Evolutionary conservation across 176 grass and related monocot species (phyloP).

Genomic region (Thalia dealbata): DNA sequence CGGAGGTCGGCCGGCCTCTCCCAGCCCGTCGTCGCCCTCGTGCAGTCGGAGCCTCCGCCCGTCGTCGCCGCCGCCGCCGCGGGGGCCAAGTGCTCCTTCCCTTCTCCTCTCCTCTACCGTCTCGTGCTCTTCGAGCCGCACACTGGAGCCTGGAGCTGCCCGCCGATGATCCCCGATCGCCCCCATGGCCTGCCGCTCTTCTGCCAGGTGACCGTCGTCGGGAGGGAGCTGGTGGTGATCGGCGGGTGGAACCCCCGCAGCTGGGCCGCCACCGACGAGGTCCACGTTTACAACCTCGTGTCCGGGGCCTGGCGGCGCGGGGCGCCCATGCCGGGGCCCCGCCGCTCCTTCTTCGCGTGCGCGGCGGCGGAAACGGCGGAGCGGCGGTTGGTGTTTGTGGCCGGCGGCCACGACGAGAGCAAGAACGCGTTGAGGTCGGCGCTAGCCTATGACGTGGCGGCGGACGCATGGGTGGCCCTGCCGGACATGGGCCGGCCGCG

Average conservation of each 20-base stretch:
- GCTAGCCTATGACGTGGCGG: conserved; percentile 47
- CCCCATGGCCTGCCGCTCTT: conserved; percentile 57
- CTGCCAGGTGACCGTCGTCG: conserved; percentile 56
- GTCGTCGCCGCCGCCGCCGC: background rate
- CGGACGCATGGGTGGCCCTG: conserved; percentile 42
- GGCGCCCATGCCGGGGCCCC: conserved; percentile 43
- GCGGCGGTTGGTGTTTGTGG: conserved; percentile 38
- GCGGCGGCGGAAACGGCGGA: conserved; percentile 25
- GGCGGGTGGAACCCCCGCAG: conserved; percentile 77
- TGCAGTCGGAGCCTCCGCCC: conserved; percentile 31
- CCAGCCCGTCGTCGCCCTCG: conserved; percentile 33
- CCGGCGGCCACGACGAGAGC: conserved; percentile 86
- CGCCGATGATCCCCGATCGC: conserved; percentile 29
- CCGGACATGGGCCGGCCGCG: conserved; percentile 70
- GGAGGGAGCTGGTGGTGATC: conserved; percentile 43
- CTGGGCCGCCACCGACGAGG: conserved; percentile 61
- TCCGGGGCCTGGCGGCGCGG: conserved; percentile 39
- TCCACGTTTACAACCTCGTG: conserved; percentile 69
- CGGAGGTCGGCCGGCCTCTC: conserved; percentile 30
- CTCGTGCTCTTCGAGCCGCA: conserved; percentile 37
- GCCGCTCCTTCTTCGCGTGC: conserved; percentile 68
- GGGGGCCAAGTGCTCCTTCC: background rate
- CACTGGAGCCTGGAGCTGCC: conserved; percentile 30
- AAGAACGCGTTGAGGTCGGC: conserved; percentile 86
- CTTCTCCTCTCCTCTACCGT: conserved; percentile 31